Base-by-base conservation (phyloP, 2,329 filamentous ascomycete species). In the Scedosporium dehoogii region DNA sequence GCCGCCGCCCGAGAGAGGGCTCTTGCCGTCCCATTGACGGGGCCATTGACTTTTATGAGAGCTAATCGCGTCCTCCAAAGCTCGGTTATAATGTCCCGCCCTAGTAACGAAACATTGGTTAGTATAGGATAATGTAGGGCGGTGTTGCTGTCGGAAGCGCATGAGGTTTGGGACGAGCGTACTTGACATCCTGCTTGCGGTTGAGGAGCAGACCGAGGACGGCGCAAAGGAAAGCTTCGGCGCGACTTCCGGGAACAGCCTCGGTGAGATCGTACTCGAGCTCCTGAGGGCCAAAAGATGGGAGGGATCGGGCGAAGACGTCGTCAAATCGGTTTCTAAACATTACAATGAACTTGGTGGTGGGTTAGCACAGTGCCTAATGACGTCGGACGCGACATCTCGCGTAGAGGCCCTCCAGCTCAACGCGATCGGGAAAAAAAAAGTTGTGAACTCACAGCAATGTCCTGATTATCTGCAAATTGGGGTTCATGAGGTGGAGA, bases 121-220 rank as follows among this genome's bases (percentile, higher is more conserved):
- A 72, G 68, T 41, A 42, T 23, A 27, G 44, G n/a, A 57, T n/a
- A 44, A 14, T 14, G 56, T 14, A 14, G 25, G 41, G 53, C 27
- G 38, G 27, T n/a, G 53, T 27, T 29, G 55, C 48, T 25, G 9
- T 7, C 14, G 18, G 51, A 9, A 9, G 29, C 21, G 23, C 9
- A 14, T 2, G 44, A n/a, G 51, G 18, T 23, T 21, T 18, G 51
- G 57, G 33, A 51, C 61, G 10, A 38, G 60, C 91, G 76, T 85
- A 97, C 94, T 99, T 96, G 73, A 97, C 90, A 77, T 96, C 92
- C 74, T 99, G 96, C 81, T 99, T 97, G 74, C 94, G 88, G 75
- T 99, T 99, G 70, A 99, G 81, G 62, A 97, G 85, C 69, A 99
- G 80, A 38, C 90, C 88, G 55, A 99, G 80, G 67, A 99, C 77